Evolutionary conservation across 2,329 filamentous ascomycete species (phyloP), one percentile per base, ranked within the genome.

Genomic region (Bipolaris victoriae): DNA sequence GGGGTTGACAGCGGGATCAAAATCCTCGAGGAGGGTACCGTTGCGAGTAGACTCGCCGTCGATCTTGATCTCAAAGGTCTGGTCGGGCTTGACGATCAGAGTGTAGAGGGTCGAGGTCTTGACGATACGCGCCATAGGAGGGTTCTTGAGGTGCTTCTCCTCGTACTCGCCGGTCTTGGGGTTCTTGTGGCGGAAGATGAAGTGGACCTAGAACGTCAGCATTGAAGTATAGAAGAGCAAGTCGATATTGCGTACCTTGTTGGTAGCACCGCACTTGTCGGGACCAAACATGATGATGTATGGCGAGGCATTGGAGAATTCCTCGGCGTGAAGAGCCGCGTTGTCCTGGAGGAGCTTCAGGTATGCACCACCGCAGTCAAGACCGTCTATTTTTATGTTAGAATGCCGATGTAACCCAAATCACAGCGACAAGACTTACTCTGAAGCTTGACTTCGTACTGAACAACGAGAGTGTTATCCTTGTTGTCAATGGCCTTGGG

Each of bases 161-260:
- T 99, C 94, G 75, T 99, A 99, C 81, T 97, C 92, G 83, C 94
- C 94, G 45, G 92, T 97, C 90, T 97, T 97, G 77, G 95, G 95
- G 88, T 98, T 99, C 91, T 98, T 99, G 90, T 99, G 95, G 82
- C 96, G 95, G 88, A 99, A 96, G 80, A 99, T 99, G 83, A 99
- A 97, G 80, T 89, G 86, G 60, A 89, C 86, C 83, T 86, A 50
- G 35, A 44, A 29, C 47, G 55, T 77, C 49, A 75, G 64, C 31
- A 49, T 45, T 44, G 44, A 37, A 31, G 49, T 50, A 3, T 3
- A n/a, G 1, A 16, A 20, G 31, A 16, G 36, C 5, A 16, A 29
- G 6, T n/a, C 7, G 45, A 7, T 2, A 7, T 6, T 4, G 3
- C 76, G 56, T 79, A 96, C 91, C 90, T 98, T 98, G 89, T 99